These are phyloP conservation scores for Linnemannia exigua DNA, from an alignment of 192 early-diverging fungal genomes.

Conservation along the genomic window DNA sequence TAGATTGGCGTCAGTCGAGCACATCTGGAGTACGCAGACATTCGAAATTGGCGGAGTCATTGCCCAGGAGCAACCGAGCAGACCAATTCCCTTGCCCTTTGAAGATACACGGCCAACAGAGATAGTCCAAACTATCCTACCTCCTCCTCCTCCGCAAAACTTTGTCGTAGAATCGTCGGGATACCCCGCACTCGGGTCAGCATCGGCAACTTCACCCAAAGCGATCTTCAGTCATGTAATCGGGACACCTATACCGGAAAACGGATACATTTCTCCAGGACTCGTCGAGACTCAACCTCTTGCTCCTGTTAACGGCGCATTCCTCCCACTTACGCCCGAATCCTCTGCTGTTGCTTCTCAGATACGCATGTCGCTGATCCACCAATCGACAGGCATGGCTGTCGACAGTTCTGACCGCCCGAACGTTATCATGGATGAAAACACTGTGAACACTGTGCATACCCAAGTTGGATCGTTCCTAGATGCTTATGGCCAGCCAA, in stretches of 20 bases:
- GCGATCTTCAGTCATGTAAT: neutral
- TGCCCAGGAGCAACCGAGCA: neutral
- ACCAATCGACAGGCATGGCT: constrained; percentile 37
- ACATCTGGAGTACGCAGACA: neutral
- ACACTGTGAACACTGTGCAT: constrained; percentile 32
- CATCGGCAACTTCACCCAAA: constrained; percentile 12
- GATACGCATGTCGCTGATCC: constrained; percentile 30
- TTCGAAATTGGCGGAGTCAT: neutral
- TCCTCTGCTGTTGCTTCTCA: constrained; percentile 7
- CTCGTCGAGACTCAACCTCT: neutral
- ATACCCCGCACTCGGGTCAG: neutral
- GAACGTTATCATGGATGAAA: constrained; percentile 41
- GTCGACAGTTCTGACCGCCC: constrained; percentile 40
- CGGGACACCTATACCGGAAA: neutral
- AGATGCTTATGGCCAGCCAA: constrained; percentile 1
- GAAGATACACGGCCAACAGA: constrained; percentile 5
- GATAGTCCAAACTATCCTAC: neutral
- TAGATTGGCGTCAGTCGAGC: constrained; percentile 2
- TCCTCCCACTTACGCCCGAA: neutral
- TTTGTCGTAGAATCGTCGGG: constrained; percentile 2
- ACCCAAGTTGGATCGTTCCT: constrained; percentile 1
- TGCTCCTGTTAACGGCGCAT: neutral
- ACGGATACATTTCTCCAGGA: neutral
- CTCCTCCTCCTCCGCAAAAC: neutral
- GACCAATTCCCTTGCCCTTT: neutral